Conservation (phyloP, 345 rosid species). For the Theobroma cacao region DNA sequence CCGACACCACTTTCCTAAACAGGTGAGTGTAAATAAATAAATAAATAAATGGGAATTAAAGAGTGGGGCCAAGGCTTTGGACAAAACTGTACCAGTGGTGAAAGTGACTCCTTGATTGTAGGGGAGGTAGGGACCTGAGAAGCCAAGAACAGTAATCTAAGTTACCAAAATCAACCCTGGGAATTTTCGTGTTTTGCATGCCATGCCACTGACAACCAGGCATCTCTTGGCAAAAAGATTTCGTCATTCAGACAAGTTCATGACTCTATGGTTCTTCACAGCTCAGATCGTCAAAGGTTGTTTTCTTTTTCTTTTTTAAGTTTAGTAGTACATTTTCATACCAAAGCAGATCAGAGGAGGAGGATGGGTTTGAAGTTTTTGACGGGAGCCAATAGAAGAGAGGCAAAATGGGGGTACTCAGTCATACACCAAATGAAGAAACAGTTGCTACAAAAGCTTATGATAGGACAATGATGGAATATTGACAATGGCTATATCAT, state of each 20-base stretch:
- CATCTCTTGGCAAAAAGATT: not conserved
- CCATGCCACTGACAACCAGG: constrained; percentile 15
- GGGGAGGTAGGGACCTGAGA: constrained; percentile 11
- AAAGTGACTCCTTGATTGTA: constrained; percentile 21
- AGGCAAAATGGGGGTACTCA: too few species aligned
- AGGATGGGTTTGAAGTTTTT: not conserved
- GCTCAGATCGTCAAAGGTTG: not conserved
- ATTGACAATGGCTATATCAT: constrained; percentile 24
- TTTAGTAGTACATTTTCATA: too few species aligned
- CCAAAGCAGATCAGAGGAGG: not conserved
- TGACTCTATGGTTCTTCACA: not conserved
- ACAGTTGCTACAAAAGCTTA: constrained; percentile 9
- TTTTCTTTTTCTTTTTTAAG: not conserved
- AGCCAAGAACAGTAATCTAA: not conserved
- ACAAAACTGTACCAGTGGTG: constrained; percentile 29
- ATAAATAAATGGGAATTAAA: constrained; percentile 5
- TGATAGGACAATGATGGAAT: constrained; percentile 10
- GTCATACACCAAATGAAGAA: too few species aligned
- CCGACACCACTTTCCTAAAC: constrained; percentile 24
- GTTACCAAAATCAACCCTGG: constrained; percentile 20
- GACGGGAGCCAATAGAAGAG: not conserved
- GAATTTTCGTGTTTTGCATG: constrained; percentile 21
- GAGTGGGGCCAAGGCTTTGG: constrained; percentile 14
- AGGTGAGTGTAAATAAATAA: not conserved
- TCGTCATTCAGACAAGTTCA: not conserved